Base-by-base conservation (phyloP, 1,284 basidiomycete genomes). In the Sporisorium sorghi region DNA sequence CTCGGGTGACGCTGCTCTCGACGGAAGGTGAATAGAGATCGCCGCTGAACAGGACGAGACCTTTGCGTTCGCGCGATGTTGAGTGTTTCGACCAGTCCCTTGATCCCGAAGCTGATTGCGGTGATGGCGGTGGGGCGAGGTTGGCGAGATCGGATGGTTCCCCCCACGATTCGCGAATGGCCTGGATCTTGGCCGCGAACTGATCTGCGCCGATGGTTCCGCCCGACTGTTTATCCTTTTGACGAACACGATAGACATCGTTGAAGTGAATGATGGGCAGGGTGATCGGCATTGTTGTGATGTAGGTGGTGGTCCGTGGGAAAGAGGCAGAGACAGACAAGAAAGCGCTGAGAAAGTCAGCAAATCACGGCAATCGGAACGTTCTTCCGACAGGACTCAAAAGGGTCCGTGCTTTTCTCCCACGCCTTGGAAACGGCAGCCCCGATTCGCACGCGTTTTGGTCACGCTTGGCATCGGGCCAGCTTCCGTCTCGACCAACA, bases 1-100 rank as follows among this genome's bases (percentile, higher is more conserved):
- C 94, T 83, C 94, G 87, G 4, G 93, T 95, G 23, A 97, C 90
- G 9, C 91, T 90, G 77, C 91, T 92, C 85, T 95, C 93, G 0
- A 93, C 89, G 3, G 91, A 92, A 0, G 93, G 93, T 19, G 90
- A 90, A 56, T 67, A 80, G 49, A 79, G 73, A 83, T 96, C 94
- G 6, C 94, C 94, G 28, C 92, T 94, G 85, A 96, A 97, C 3
- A 97, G 85, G 0, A 91, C 87, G 3, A 97, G 86, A 0, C 94
- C 93, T 19, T 78, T 76, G 9, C 75, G 52, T 17, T 74, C 43
- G 15, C 75, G 71, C 3, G 56, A 46, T 11, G 28, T 58, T 2
- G 54, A 35, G 32, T 71, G 67, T 9, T 42, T n/a, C 1, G 51
- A 32, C 73, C 73, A 73, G 42, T 68, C 63, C 2, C 69, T 19